Conservation (phyloP, 176 grass and related monocot genomes). For the Leersia perrieri region DNA sequence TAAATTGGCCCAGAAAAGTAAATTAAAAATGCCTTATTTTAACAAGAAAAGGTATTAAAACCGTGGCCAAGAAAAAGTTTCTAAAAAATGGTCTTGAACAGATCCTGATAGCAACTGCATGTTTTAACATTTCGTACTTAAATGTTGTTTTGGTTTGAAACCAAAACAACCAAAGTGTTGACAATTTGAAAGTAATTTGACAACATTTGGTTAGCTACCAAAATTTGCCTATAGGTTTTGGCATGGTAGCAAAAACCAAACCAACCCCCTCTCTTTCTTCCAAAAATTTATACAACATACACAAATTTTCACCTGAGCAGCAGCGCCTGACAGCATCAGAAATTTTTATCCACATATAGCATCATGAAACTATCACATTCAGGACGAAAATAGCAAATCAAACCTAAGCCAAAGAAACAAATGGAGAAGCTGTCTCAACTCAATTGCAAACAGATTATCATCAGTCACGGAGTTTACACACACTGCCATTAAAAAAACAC, state of each 20-base stretch:
- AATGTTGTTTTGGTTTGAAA: too few species aligned
- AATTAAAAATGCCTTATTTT: too few species aligned
- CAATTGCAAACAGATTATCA: not conserved
- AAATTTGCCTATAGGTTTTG: too few species aligned
- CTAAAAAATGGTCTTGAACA: too few species aligned
- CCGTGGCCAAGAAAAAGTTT: too few species aligned
- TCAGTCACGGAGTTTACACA: not conserved
- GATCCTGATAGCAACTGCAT: not conserved
- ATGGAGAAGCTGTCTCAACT: not conserved
- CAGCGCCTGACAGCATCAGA: not conserved
- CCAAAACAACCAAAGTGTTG: too few species aligned
- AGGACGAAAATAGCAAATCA: not conserved
- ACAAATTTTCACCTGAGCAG: not conserved
- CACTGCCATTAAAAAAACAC: conserved; percentile 6
- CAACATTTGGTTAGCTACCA: too few species aligned
- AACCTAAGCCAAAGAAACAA: not conserved
- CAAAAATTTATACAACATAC: not conserved
- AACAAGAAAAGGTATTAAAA: too few species aligned
- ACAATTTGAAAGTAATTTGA: too few species aligned
- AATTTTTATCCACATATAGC: not conserved
- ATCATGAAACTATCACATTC: not conserved
- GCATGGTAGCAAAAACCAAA: too few species aligned
- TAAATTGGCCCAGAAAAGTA: not conserved
- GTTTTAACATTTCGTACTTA: not conserved
- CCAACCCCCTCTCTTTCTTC: too few species aligned